These are phyloP conservation scores for Barbarea vulgaris DNA, from an alignment of 345 rosid species.

Conservation along the genomic window DNA sequence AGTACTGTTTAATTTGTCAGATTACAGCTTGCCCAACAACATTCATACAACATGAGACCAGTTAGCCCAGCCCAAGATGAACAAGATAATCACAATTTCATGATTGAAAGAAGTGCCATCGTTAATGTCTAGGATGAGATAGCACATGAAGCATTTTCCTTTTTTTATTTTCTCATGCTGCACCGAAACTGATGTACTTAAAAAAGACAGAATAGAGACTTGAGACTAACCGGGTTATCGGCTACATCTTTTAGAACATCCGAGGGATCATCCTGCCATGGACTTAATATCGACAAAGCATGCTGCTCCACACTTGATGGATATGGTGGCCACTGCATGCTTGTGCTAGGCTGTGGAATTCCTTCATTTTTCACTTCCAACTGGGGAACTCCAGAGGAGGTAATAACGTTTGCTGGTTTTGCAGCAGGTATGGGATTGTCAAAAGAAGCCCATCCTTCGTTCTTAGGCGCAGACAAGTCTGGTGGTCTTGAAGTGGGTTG, in stretches of 20 bases:
- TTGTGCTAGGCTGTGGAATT: constrained; percentile 44
- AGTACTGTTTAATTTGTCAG: constrained; percentile 22
- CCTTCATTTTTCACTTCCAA: constrained; percentile 49
- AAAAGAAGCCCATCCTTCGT: constrained; percentile 96
- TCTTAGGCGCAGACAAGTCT: constrained; percentile 49
- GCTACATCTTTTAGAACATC: constrained; percentile 42
- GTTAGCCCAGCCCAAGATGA: constrained; percentile 20
- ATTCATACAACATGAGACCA: constrained; percentile 21
- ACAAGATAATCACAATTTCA: constrained; percentile 12
- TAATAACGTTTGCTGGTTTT: constrained; percentile 41
- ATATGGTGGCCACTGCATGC: constrained; percentile 57
- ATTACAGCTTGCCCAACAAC: constrained; percentile 2
- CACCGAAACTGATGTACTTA: not conserved
- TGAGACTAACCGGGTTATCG: constrained; percentile 53
- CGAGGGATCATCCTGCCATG: constrained; percentile 52
- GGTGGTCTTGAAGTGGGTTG: constrained; percentile 43
- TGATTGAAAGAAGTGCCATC: not conserved
- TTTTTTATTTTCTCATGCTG: not conserved
- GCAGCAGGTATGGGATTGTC: constrained; percentile 56
- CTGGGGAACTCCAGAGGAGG: constrained; percentile 38
- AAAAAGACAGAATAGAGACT: constrained; percentile 12
- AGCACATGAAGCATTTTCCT: constrained; percentile 1
- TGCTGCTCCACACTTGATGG: constrained; percentile 46
- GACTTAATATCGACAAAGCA: constrained; percentile 47
- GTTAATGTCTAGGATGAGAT: constrained; percentile 18